Base-by-base conservation (phyloP, 495 filamentous ascomycete species). In the Neurospora hispaniola region DNA sequence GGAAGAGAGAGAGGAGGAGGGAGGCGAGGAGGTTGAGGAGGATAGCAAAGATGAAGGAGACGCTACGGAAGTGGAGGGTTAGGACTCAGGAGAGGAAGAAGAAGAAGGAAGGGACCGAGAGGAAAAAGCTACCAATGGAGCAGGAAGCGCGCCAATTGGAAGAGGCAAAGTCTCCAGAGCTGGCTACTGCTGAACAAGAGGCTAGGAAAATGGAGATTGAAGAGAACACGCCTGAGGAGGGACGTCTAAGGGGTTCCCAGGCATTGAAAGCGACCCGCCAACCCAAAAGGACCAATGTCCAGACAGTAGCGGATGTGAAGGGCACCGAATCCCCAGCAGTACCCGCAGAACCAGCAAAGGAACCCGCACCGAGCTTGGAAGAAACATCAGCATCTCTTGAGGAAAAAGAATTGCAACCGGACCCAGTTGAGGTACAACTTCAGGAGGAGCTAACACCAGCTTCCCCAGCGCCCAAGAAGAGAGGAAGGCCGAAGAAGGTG, bases 1-100 rank as follows among this genome's bases (percentile, higher is more conserved):
- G 35, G 39, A 75, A 74, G 68, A 68, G 69, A 68, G 40, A 74
- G 42, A 66, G 40, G 66, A 68, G 70, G 43, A 10, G 23, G 20
- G 35, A 62, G 66, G 35, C 54, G 68, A 69, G 40, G 35, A 31
- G 35, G 18, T 71, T 44, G 54, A 48, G 11, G 43, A 40, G 46
- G 44, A 35, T 43, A 23, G 20, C 69, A 16, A 44, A 71, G 42
- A 44, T 23, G 48, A 76, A 44, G 27, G 62, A 42, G 68, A 39
- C 12, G 2, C n/a, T 20, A 16, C 71, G 40, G 46, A n/a, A 41
- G 18, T 42, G 41, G 42, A 35, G 41, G 18, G n/a, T 18, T 31
- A 70, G 14, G 12, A 46, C 69, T 66, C 41, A 46, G 23, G 40
- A 42, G 46, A 72, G 43, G 38, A 69, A 70, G 59, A 38, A 70